A percentile compares a stretch with the other conserved stretches of the same genome.
Conservation (phyloP, 257 asterid genomes). For the Nicotiana benthamiana region DNA sequence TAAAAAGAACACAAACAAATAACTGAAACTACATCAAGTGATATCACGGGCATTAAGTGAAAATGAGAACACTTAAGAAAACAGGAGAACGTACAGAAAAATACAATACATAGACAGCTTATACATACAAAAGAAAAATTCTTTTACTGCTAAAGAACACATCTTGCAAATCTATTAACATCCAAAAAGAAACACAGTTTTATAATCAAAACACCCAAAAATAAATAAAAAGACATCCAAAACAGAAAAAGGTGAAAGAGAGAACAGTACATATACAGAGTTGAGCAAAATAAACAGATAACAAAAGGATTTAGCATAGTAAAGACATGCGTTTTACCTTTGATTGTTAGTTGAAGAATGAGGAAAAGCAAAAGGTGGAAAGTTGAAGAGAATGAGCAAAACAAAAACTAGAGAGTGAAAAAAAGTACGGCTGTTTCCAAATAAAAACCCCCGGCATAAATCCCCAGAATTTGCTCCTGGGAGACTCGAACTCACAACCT, state of each 20-base stretch:
- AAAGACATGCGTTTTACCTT: not conserved
- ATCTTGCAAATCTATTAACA: not conserved
- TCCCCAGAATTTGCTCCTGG: too few relatives aligned
- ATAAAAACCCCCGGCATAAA: too few relatives aligned
- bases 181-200: not conserved
- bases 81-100: not conserved
- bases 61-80: not conserved
- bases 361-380: not conserved
- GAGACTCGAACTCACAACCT: too few relatives aligned
- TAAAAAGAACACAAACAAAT: not conserved
- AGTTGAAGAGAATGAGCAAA: not conserved
- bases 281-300: not conserved
- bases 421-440: too few relatives aligned
- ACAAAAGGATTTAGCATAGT: not conserved
- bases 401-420: constrained; percentile 2
- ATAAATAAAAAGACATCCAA: too few relatives aligned
- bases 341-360: not conserved
- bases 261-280: too few relatives aligned
- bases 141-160: not conserved
- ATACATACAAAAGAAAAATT: not conserved
- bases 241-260: too few relatives aligned
- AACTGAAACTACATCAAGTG: not conserved
- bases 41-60: not conserved
- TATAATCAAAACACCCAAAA: too few relatives aligned
- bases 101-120: too few relatives aligned